Conservation (phyloP, 768 basidiomycete genomes). For the Naganishia antarctica region DNA sequence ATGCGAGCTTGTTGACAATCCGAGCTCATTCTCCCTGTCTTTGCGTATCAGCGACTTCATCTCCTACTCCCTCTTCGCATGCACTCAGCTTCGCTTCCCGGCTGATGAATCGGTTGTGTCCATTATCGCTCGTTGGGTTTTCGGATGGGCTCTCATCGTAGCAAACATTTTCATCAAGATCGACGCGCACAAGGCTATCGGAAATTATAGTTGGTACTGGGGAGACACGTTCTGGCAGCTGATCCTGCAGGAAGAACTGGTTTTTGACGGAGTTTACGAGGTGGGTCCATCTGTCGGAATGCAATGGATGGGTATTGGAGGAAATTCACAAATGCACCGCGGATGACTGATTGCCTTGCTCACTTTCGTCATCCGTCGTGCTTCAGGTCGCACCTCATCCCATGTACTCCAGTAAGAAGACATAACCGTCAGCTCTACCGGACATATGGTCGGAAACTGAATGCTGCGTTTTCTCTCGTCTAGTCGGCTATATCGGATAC, state of each 20-base stretch:
- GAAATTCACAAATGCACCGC: background rate
- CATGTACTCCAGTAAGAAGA: slow-evolving; percentile 67
- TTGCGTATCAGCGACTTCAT: slow-evolving; percentile 69
- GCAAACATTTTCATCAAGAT: slow-evolving; percentile 99
- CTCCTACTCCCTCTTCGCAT: slow-evolving; percentile 90
- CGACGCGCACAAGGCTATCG: slow-evolving; percentile 94
- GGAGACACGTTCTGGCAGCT: slow-evolving; percentile 52
- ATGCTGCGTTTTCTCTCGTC: background rate
- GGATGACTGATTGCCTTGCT: background rate
- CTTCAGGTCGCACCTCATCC: slow-evolving; percentile 53
- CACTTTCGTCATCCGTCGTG: background rate
- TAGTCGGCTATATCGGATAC: slow-evolving; percentile 63
- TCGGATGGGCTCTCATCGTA: slow-evolving; percentile 73
- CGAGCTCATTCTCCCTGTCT: background rate
- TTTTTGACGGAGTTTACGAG: slow-evolving; percentile 98
- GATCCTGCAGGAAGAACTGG: slow-evolving; percentile 57
- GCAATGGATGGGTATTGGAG: too few relatives aligned
- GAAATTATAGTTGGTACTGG: slow-evolving; percentile 99
- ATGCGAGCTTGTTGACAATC: background rate
- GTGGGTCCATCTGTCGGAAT: slow-evolving; percentile 62
- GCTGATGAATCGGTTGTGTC: slow-evolving; percentile 65
- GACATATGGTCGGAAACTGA: background rate
- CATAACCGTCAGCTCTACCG: too few relatives aligned
- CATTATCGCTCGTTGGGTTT: slow-evolving; percentile 82
- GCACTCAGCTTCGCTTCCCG: slow-evolving; percentile 84